Conservation (phyloP, 2,329 filamentous ascomycete genomes). For the Trichoderma harzianum region DNA sequence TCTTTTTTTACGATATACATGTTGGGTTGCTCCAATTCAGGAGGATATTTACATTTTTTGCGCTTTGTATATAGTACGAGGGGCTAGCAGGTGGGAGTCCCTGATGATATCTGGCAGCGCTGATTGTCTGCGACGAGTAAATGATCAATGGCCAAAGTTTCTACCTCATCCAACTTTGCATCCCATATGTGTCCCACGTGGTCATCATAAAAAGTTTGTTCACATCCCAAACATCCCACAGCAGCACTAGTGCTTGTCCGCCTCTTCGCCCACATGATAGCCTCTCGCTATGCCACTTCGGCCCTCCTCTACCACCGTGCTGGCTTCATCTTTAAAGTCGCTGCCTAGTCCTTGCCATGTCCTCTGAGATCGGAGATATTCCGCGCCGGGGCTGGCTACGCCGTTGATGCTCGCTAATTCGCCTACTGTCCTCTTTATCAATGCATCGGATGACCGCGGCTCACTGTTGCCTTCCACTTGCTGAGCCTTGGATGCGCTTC, state of each 20-base stretch:
- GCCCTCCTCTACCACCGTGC: conserved; percentile 77
- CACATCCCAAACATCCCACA: not conserved
- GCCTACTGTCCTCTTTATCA: conserved; percentile 59
- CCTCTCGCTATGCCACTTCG: conserved; percentile 84
- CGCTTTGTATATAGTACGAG: conserved; percentile 6
- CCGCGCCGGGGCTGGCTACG: conserved; percentile 84
- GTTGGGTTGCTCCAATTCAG: not conserved
- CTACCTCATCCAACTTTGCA: not conserved
- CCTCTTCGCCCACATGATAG: conserved; percentile 69
- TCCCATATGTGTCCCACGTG: not conserved
- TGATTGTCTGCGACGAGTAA: not conserved
- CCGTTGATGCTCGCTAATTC: conserved; percentile 81
- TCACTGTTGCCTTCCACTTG: conserved; percentile 21
- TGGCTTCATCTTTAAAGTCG: conserved; percentile 65
- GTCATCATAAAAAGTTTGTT: not conserved
- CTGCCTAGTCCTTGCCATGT: conserved; percentile 92
- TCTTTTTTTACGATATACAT: not conserved
- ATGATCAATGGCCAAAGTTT: not conserved
- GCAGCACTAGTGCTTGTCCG: conserved; percentile 31
- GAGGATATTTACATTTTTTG: not conserved
- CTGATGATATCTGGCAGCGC: not conserved
- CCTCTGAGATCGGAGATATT: conserved; percentile 75
- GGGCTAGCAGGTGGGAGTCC: not conserved
- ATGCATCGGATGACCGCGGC: conserved; percentile 23
- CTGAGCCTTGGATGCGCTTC: conserved; percentile 23